phyloP scores from a whole-genome alignment of 192 early-diverging fungal genomes.

The Coemansia sp. region DNA sequence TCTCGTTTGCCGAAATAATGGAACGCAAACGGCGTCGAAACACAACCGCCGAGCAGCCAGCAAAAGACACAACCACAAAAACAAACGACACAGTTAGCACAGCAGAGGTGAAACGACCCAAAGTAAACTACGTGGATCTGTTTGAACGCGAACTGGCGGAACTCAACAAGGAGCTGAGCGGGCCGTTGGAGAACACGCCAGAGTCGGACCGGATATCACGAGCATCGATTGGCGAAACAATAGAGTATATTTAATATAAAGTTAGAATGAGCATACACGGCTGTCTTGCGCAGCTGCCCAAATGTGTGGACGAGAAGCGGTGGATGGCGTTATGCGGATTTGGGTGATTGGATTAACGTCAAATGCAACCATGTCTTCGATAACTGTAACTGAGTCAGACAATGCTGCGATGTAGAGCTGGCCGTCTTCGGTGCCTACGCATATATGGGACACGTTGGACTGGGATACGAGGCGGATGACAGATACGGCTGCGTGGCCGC shows the following conservation, averaged over 20 bases:
- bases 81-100: too few species aligned
- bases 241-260: background rate
- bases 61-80: too few species aligned
- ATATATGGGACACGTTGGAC: slow-evolving; percentile 15
- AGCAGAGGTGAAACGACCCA: background rate
- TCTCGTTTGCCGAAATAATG: background rate
- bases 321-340: slow-evolving; percentile 18
- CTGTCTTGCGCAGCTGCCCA: slow-evolving; percentile 41
- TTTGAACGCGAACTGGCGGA: slow-evolving; percentile 41
- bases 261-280: slow-evolving; percentile 32
- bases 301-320: slow-evolving; percentile 26
- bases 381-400: slow-evolving; percentile 9
- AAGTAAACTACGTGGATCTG: slow-evolving; percentile 30
- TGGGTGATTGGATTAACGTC: slow-evolving; percentile 49
- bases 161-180: slow-evolving; percentile 24
- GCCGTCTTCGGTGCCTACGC: slow-evolving; percentile 46
- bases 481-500: slow-evolving; percentile 31
- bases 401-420: slow-evolving; percentile 30
- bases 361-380: slow-evolving; percentile 49
- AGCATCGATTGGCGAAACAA: slow-evolving; percentile 14
- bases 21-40: background rate
- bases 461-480: slow-evolving; percentile 28
- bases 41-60: too few species aligned
- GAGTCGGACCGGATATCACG: slow-evolving; percentile 29
- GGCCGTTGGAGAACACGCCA: slow-evolving; percentile 38